These are phyloP conservation scores for Graphium sp. DNA, from an alignment of 2,329 filamentous ascomycete genomes.

Conservation along the genomic window DNA sequence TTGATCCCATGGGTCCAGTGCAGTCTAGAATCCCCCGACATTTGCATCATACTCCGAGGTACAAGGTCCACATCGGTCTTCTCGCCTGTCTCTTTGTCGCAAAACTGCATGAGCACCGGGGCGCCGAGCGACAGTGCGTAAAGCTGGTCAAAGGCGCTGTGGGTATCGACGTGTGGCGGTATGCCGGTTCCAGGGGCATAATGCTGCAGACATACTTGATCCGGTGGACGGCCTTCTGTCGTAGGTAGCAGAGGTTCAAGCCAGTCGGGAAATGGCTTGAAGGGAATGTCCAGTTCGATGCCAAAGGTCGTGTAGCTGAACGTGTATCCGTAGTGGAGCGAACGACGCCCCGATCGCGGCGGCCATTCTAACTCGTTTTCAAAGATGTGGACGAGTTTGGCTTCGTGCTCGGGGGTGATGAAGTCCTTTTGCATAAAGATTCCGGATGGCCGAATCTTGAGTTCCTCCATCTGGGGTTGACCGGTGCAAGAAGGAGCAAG, in stretches of 20 bases:
- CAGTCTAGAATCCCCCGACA: constrained; percentile 29
- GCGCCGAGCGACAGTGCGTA: constrained; percentile 25
- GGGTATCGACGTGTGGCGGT: constrained; percentile 43
- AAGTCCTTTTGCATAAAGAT: constrained; percentile 28
- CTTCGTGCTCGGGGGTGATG: constrained; percentile 25
- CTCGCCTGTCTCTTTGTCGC: constrained; percentile 10
- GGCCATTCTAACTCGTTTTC: constrained; percentile 27
- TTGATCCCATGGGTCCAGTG: constrained; percentile 40
- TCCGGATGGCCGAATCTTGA: constrained; percentile 14
- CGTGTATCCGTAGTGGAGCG: constrained; percentile 37
- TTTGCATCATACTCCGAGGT: constrained; percentile 31
- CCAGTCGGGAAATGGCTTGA: constrained; percentile 32
- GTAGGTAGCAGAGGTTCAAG: constrained; percentile 27
- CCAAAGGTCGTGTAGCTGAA: constrained; percentile 43
- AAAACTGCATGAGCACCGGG: constrained; percentile 26
- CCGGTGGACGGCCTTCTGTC: constrained; percentile 24
- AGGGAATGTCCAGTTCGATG: constrained; percentile 29
- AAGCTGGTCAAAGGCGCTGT: constrained; percentile 25
- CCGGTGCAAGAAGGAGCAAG: too few species aligned
- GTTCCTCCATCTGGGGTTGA: constrained; percentile 14
- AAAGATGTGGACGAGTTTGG: constrained; percentile 24
- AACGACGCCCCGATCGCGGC: constrained; percentile 23
- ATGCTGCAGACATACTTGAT: constrained; percentile 43
- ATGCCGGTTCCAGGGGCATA: constrained; percentile 43
- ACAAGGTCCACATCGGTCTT: constrained; percentile 26